Percentiles rank a stretch among this genome's conserved stretches.
Evolutionary conservation across 2,329 filamentous ascomycete species (phyloP).

Genomic region (Pseudogymnoascus sp.): DNA sequence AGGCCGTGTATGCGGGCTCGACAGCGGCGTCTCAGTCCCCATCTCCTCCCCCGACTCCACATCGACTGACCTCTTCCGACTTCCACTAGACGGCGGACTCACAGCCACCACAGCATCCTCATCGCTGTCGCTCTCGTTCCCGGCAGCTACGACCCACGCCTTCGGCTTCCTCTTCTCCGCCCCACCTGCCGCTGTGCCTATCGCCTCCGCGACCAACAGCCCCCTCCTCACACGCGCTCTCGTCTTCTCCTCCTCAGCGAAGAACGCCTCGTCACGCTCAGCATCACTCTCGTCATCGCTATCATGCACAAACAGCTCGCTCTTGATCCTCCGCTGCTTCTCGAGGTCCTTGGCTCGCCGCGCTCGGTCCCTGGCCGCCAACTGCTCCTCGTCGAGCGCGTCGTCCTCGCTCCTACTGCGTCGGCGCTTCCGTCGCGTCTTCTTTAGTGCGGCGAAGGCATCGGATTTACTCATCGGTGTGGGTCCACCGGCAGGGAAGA

Average conservation of each 20-base stretch:
- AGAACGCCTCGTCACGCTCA: slow-evolving; percentile 68
- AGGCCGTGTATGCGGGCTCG: background rate
- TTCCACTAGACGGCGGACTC: slow-evolving; percentile 3
- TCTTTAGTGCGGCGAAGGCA: slow-evolving; percentile 49
- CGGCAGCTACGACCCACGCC: slow-evolving; percentile 36
- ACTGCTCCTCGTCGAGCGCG: slow-evolving; percentile 51
- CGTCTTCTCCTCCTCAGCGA: slow-evolving; percentile 63
- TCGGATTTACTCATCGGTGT: slow-evolving; percentile 48
- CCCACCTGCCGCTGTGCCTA: slow-evolving; percentile 41
- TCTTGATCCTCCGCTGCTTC: slow-evolving; percentile 75
- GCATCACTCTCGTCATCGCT: slow-evolving; percentile 86
- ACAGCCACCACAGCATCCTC: background rate
- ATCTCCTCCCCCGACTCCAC: background rate
- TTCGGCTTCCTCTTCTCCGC: slow-evolving; percentile 47
- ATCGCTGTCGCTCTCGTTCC: background rate
- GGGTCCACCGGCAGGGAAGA: slow-evolving; percentile 65
- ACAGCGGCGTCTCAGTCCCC: background rate
- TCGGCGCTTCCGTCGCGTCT: slow-evolving; percentile 43
- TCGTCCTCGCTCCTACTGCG: slow-evolving; percentile 33
- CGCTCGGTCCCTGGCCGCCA: slow-evolving; percentile 51
- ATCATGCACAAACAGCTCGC: slow-evolving; percentile 68
- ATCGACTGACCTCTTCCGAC: background rate
- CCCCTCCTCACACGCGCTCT: slow-evolving; percentile 31
- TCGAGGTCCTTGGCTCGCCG: slow-evolving; percentile 64
- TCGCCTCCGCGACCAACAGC: slow-evolving; percentile 33